A percentile compares a stretch with the other conserved stretches of the same genome.
Conservation (phyloP, 768 basidiomycete species). For the Leucosporidium yakuticum region DNA sequence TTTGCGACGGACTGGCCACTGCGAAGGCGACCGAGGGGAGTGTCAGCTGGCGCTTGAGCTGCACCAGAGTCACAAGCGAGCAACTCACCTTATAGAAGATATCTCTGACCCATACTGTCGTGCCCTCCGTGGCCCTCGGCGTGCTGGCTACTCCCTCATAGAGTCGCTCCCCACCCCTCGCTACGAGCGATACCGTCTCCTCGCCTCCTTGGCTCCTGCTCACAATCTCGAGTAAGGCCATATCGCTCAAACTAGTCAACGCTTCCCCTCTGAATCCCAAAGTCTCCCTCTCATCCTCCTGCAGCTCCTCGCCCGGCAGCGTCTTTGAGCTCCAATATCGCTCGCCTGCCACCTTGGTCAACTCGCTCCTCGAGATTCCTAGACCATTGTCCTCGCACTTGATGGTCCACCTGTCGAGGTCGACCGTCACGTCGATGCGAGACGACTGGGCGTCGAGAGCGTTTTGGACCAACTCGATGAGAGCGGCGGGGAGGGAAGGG, state of each 20-base stretch:
- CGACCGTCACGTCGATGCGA: slow-evolving; percentile 64
- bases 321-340: slow-evolving; percentile 53
- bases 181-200: slow-evolving; percentile 66
- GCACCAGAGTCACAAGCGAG: no score
- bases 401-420: slow-evolving; percentile 71
- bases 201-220: slow-evolving; percentile 48
- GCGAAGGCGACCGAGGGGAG: background rate
- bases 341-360: slow-evolving; percentile 54
- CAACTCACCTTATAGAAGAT: slow-evolving; percentile 64
- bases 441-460: slow-evolving; percentile 72
- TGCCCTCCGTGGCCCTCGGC: slow-evolving; percentile 51
- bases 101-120: slow-evolving; percentile 75
- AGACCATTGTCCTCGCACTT: slow-evolving; percentile 79
- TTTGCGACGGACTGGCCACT: slow-evolving; percentile 29
- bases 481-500: slow-evolving; percentile 69
- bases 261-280: slow-evolving; percentile 47
- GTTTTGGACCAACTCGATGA: slow-evolving; percentile 85
- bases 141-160: background rate
- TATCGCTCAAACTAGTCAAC: slow-evolving; percentile 70
- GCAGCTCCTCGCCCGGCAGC: background rate
- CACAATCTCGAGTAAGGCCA: slow-evolving; percentile 73
- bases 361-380: slow-evolving; percentile 62
- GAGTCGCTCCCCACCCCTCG: slow-evolving; percentile 38
- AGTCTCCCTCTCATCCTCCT: background rate
- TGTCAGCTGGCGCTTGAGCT: accelerated